A percentile compares a stretch with the other conserved stretches of the same genome.
phyloP scores from a whole-genome alignment of 2,329 filamentous ascomycete species.

The Diaporthe eres region DNA sequence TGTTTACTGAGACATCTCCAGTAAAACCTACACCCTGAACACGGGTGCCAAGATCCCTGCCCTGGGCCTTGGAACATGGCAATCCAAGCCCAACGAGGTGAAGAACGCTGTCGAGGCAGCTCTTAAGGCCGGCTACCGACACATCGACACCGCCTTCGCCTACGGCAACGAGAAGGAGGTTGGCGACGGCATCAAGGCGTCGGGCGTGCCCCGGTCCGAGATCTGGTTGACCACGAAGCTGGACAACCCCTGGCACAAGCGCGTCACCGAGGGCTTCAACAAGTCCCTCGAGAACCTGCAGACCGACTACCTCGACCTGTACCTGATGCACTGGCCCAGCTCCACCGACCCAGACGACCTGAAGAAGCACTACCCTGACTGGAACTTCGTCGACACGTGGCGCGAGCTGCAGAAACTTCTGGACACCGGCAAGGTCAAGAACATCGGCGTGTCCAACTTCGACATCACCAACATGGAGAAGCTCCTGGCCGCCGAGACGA shows the following conservation, averaged over 20 bases:
- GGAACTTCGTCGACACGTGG: conserved; percentile 88
- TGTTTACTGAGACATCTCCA: conserved; percentile 41
- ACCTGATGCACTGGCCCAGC: conserved; percentile 81
- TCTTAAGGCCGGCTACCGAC: conserved; percentile 77
- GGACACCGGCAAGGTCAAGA: conserved; percentile 78
- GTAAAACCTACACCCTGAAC: conserved; percentile 77
- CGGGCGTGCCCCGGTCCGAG: conserved; percentile 74
- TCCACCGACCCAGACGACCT: conserved; percentile 73
- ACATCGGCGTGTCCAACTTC: conserved; percentile 91
- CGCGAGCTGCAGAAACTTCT: conserved; percentile 79
- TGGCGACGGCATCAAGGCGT: conserved; percentile 74
- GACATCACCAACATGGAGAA: conserved; percentile 84
- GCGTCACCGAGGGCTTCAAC: conserved; percentile 73
- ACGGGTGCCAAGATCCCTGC: conserved; percentile 84
- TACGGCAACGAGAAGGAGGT: conserved; percentile 84
- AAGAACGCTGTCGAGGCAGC: conserved; percentile 79
- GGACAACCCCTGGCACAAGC: conserved; percentile 80
- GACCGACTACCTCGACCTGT: conserved; percentile 77
- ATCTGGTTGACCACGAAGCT: conserved; percentile 84
- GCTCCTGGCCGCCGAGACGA: conserved; percentile 75
- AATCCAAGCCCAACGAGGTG: conserved; percentile 78
- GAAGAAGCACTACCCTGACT: conserved; percentile 80
- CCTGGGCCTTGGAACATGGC: conserved; percentile 85
- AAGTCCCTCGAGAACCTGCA: conserved; percentile 72
- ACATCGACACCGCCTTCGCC: conserved; percentile 82